Base-by-base conservation (phyloP, 192 early-diverging fungal species). In the Neocallimastix lanati region DNA sequence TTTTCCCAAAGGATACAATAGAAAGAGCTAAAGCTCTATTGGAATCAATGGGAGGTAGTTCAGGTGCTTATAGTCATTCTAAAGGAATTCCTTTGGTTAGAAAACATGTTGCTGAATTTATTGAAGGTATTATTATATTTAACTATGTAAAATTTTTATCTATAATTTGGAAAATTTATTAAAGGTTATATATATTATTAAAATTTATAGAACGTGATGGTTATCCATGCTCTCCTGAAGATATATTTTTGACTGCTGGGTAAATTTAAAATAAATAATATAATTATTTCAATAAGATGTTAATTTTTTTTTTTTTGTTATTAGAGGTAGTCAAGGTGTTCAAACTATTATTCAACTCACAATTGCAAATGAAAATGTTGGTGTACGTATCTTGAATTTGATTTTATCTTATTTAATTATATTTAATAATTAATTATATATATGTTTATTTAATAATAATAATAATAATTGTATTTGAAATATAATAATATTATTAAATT, bases 31-130 rank as follows among this genome's bases (percentile, higher is more conserved):
- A 91, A 77, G 84, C 88, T 33, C 88, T 96, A 76, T 78, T 93
- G 76, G 88, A 87, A 76, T 86, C 94, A 28, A 87, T 93, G 27
- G 88, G 86, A 79, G 90, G 91, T 36, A 92, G 91, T 29, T 84
- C 91, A 4, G 97, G 97, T 33, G 95, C 96, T 15, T 99, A 99
- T 85, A 94, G 92, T 28, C 96, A 97, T 82, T 98, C 96, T 28
- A 93, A 97, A 84, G 97, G 96, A 40, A 93, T 98, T 33, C 87
- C 87, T 12, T 84, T 90, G 67, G 89, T 99, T 37, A 89, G 97
- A 38, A 83, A 95, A 84, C 87, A 93, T 82, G 93, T 99, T 11
- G 95, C 97, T 16, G 88, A 92, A 78, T 97, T 97, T 81, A 96
- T 99, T 78, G 90, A 92, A 50, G 80, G 86, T 86, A 35, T 58